Conservation (phyloP, 305 asterid genomes). For the Fraxinus angustifolia region DNA sequence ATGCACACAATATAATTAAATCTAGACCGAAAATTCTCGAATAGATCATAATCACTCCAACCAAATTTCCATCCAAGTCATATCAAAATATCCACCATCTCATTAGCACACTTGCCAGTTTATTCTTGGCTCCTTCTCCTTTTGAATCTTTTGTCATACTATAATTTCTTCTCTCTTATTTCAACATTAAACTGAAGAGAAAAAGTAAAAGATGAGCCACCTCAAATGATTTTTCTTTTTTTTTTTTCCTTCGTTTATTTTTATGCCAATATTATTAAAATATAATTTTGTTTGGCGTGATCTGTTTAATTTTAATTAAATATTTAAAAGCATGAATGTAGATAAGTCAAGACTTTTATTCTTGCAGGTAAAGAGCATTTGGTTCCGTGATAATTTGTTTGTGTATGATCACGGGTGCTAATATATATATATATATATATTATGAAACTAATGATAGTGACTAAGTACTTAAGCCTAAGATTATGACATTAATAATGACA, state of each 20-base stretch:
- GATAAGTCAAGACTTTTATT: constrained; percentile 12
- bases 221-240: not conserved
- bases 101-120: not conserved
- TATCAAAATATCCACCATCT: not conserved
- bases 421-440: not conserved
- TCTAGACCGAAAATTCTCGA: not conserved
- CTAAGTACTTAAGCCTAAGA: constrained; percentile 30
- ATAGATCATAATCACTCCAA: not conserved
- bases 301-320: not conserved
- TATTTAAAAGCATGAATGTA: constrained; percentile 31
- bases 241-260: too few relatives aligned
- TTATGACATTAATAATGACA: constrained; percentile 46
- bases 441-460: constrained; percentile 12
- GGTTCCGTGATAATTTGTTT: not conserved
- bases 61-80: not conserved
- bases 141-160: not conserved
- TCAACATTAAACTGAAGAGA: not conserved
- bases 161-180: not conserved
- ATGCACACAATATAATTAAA: not conserved
- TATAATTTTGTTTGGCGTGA: not conserved
- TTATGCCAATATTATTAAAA: not conserved
- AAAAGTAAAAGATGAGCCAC: not conserved
- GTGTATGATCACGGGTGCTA: constrained; percentile 1
- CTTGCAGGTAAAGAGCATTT: constrained; percentile 1
- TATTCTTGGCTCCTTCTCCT: not conserved